A percentile compares a stretch with the other conserved stretches of the same genome.
Evolutionary conservation across 2,329 filamentous ascomycete species (phyloP).

Genomic region (Hypomyces perniciosus): DNA sequence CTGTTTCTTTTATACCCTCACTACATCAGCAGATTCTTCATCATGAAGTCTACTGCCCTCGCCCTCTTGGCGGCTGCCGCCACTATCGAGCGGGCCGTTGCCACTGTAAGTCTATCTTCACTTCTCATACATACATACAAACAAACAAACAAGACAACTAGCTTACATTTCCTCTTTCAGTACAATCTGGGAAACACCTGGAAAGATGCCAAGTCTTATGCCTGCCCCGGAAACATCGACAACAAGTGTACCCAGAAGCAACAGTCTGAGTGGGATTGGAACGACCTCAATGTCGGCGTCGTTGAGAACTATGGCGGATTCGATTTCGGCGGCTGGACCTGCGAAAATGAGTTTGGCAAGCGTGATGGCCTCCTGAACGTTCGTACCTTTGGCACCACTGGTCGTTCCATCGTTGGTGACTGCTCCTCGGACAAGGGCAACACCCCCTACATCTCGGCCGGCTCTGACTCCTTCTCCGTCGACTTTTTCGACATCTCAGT

Average conservation of each 20-base stretch:
- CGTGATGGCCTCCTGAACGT: conserved; percentile 50
- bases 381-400: conserved; percentile 42
- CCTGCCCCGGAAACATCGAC: conserved; percentile 64
- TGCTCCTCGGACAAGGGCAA: conserved; percentile 39
- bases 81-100: conserved; percentile 43
- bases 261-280: conserved; percentile 66
- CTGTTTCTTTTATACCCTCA: conserved; percentile 14
- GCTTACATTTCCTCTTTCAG: neutral
- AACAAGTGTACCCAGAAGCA: conserved; percentile 73
- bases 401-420: conserved; percentile 53
- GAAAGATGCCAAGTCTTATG: conserved; percentile 44
- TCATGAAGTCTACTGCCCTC: conserved; percentile 45
- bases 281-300: conserved; percentile 51
- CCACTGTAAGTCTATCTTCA: conserved; percentile 30
- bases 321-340: conserved; percentile 66
- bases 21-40: conserved; percentile 21
- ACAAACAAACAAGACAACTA: conserved; percentile 8
- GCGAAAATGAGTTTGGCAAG: conserved; percentile 53
- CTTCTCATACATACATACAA: neutral
- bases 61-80: conserved; percentile 46
- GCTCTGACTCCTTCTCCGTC: conserved; percentile 62
- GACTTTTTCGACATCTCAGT: conserved; percentile 65
- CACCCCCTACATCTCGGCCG: conserved; percentile 55
- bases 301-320: conserved; percentile 67
- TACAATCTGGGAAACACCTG: conserved; percentile 16